phyloP scores from a whole-genome alignment of 1,139 yeast genomes.

The Suhomyces panamericanus region DNA sequence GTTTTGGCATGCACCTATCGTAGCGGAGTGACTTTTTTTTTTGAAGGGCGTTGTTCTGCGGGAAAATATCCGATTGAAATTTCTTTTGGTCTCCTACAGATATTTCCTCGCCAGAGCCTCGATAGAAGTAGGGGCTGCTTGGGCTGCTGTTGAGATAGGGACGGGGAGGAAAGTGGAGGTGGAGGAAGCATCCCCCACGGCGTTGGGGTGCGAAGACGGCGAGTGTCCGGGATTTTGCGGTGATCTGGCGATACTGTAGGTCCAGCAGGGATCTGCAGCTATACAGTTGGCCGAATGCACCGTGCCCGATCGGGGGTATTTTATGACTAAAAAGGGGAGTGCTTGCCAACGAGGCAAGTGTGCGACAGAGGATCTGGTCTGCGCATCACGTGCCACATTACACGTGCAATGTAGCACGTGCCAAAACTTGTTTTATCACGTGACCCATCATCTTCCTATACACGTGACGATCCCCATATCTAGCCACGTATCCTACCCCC shows the following conservation, averaged over 20 bases:
- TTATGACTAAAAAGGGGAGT: not conserved
- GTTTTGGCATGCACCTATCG: not conserved
- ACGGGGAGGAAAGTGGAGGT: no score
- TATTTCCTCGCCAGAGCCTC: not conserved
- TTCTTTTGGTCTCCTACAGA: not conserved
- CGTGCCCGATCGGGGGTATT: not conserved
- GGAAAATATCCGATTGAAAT: not conserved
- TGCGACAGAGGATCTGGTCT: not conserved
- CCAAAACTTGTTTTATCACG: no score
- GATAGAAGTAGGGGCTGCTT: not conserved
- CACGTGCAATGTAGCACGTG: no score
- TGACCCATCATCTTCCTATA: not conserved
- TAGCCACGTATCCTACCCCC: not conserved
- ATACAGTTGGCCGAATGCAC: not conserved
- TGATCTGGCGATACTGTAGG: not conserved
- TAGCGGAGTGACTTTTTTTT: not conserved
- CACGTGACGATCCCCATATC: not conserved
- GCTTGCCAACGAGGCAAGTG: constrained; percentile 2
- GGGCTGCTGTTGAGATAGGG: not conserved
- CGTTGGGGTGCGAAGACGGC: no score
- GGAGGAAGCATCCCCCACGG: no score
- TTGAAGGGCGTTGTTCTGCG: not conserved
- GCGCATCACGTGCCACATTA: not conserved
- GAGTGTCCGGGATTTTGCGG: no score
- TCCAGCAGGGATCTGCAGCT: not conserved